These are phyloP conservation scores for Talaromyces wortmannii DNA, from an alignment of 495 filamentous ascomycete genomes.

Conservation along the genomic window DNA sequence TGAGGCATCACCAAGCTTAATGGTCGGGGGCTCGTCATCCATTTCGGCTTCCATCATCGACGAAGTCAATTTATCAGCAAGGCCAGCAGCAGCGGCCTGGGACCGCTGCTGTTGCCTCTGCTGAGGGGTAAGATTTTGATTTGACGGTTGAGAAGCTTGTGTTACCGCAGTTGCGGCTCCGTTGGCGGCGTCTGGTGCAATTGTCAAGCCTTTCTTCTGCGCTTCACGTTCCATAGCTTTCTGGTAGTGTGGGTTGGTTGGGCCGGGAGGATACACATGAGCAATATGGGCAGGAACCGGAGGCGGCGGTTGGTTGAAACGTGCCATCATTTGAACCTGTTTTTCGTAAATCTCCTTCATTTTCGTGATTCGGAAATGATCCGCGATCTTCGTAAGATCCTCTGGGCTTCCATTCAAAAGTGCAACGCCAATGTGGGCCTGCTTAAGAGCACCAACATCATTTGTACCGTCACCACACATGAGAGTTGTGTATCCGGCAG, in stretches of 20 bases:
- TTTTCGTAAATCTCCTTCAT: slow-evolving; percentile 99
- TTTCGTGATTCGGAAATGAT: slow-evolving; percentile 87
- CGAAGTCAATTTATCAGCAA: slow-evolving; percentile 82
- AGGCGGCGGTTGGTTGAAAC: slow-evolving; percentile 86
- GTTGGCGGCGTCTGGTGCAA: slow-evolving; percentile 39
- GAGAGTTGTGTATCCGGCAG: slow-evolving; percentile 92
- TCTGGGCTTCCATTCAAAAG: slow-evolving; percentile 91
- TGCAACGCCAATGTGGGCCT: slow-evolving; percentile 95
- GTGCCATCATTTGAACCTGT: slow-evolving; percentile 79
- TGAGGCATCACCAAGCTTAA: slow-evolving; percentile 96
- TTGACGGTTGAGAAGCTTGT: slow-evolving; percentile 58
- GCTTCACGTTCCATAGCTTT: slow-evolving; percentile 85
- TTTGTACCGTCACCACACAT: slow-evolving; percentile 99
- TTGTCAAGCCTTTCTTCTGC: slow-evolving; percentile 56
- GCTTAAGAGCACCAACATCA: slow-evolving; percentile 95
- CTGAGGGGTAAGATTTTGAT: slow-evolving; percentile 39
- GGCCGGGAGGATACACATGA: slow-evolving; percentile 89
- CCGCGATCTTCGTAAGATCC: slow-evolving; percentile 82
- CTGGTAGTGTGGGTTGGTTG: slow-evolving; percentile 89
- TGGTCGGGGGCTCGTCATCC: slow-evolving; percentile 85
- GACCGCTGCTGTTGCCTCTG: slow-evolving; percentile 55
- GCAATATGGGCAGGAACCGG: slow-evolving; percentile 87
- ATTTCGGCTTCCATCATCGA: slow-evolving; percentile 88
- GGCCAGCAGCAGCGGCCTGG: slow-evolving; percentile 60
- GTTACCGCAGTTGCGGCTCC: slow-evolving; percentile 60